These are phyloP conservation scores for Withania somnifera DNA, from an alignment of 305 asterid genomes.

Conservation along the genomic window DNA sequence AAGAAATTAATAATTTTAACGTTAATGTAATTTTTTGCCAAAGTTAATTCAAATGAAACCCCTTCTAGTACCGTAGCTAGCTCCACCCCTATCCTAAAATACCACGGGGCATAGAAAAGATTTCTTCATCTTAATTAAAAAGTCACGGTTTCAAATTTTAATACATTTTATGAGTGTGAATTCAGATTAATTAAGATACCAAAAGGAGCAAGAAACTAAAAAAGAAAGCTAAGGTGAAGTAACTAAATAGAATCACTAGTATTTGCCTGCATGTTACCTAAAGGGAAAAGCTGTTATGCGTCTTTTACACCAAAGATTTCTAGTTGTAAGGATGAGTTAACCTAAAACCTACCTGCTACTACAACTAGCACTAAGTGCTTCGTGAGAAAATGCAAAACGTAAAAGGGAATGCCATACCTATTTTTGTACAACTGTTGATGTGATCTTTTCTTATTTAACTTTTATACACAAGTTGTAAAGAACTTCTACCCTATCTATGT, in stretches of 20 bases:
- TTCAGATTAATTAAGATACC: not conserved
- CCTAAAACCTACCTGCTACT: not conserved
- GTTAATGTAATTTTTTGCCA: too few relatives aligned
- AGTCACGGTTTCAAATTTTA: too few relatives aligned
- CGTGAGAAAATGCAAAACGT: not conserved
- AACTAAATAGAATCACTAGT: not conserved
- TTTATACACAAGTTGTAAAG: not conserved
- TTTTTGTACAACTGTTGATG: not conserved
- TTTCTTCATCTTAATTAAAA: too few relatives aligned
- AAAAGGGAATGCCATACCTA: not conserved
- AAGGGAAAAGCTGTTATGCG: not conserved
- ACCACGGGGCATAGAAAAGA: too few relatives aligned
- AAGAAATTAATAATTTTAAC: too few relatives aligned
- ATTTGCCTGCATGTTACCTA: not conserved
- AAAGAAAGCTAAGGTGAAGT: not conserved
- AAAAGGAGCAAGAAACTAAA: not conserved
- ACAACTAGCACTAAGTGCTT: not conserved
- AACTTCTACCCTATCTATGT: not conserved
- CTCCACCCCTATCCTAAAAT: too few relatives aligned
- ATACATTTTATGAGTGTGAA: not conserved
- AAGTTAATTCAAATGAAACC: too few relatives aligned
- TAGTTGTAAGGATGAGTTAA: not conserved
- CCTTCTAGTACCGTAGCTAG: too few relatives aligned
- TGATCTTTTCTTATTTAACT: not conserved
- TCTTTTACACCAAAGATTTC: not conserved